Base-by-base conservation (phyloP, 2,329 filamentous ascomycete genomes). In the Emericellopsis cladophorae region DNA sequence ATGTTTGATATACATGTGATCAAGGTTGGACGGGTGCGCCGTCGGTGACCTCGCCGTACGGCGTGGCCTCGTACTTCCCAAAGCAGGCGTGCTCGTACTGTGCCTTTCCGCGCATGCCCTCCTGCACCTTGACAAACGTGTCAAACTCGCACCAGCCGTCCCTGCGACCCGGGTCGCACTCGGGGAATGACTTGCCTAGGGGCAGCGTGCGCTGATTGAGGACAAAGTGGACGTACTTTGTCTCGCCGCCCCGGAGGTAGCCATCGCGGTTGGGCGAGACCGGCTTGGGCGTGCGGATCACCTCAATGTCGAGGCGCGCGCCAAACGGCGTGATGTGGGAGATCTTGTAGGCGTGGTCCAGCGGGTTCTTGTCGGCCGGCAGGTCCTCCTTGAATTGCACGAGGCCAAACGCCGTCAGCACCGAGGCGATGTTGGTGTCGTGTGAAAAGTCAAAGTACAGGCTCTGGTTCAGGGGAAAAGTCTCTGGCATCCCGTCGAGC, bases 391-490 rank as follows among this genome's bases (percentile, higher is more conserved):
- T 64, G 52, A 89, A 87, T 52, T 88, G 83, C 3, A 62, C 75
- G 37, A 88, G 65, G 2, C 82, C 82, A 45, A 89, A 83, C 0
- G 84, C 83, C 0, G 81, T 77, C 4, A 88, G 62, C 47, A 87
- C 73, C 22, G 72, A 72, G 49, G 80, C 66, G 44, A 85, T 84
- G 54, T 83, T 84, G 26, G 79, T 81, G 58, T 89, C 84, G 56
- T 89, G 84, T 14, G 74, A 79, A 56, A 88, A 88, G 62, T 88
- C 84, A 39, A 88, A 73, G 56, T 87, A 86, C 14, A 89, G 65
- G 18, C 66, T 72, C 54, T 89, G 84, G 53, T 86, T 74, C 4
- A 84, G 60, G 0, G 84, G 84, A 55, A 89, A 89, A 0, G 82
- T 88, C 31, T 65, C 64, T 1, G 69, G 69, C 56, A 71, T 84